Evolutionary conservation across 371 early-diverging fungal genomes (phyloP), one percentile per base, ranked within the genome.

Genomic region (Mortierella sp.): DNA sequence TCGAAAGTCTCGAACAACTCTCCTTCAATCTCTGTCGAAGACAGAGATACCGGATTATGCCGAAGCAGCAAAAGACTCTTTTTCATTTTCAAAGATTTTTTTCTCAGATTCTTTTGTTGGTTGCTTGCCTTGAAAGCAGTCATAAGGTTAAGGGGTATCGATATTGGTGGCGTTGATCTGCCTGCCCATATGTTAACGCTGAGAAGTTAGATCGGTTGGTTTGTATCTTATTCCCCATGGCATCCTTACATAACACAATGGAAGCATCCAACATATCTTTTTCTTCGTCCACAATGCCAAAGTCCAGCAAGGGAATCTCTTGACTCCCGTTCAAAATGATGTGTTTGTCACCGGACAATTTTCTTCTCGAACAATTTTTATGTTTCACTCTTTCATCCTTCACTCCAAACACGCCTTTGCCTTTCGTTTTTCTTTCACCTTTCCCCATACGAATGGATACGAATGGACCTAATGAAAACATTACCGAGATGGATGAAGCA

Each of bases 61-160:
- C 71, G 48, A 70, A 71, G 54, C 32, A 46, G 76, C 80, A 71
- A 80, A 80, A 80, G 63, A 70, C 27, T 18, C 54, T 54, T 54
- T 24, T 49, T 32, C 43, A 71, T 32, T 32, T 44, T 35, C 29
- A 32, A 49, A 21, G 1, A 0, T 16, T 35, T 38, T 32, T 72
- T 72, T 51, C 3, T 29, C 18, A 49, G 32, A 8, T 24, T 1
- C 8, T 35, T 72, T 72, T 51, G 72, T 48, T 72, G 1, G 38
- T 51, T 2, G 21, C 1, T 18, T 24, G 0, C 4, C 3, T 35
- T 10, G 0, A 77, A 71, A 65, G 65, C 65, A 65, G 65, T 65
- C 35, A 35, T 0, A 38, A 0, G 0, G 3, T 65, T 65, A 65
- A 65, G 65, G 65, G 65, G 38, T 8, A 8, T 8, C 0, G 2